These are phyloP conservation scores for Venturia carpophila DNA, from an alignment of 2,329 filamentous ascomycete genomes.

Conservation along the genomic window DNA sequence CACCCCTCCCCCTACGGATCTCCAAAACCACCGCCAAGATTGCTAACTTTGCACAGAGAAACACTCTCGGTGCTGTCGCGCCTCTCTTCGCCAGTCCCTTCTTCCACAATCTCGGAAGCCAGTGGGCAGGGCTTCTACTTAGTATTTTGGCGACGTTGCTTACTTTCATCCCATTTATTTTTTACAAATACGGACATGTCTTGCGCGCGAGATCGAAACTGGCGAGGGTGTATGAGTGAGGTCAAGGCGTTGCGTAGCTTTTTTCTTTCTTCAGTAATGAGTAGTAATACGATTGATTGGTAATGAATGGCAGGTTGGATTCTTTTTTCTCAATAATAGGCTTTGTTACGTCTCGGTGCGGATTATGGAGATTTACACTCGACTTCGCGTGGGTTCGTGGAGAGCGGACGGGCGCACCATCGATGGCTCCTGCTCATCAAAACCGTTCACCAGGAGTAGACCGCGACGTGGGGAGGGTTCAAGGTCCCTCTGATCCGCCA, in stretches of 20 bases:
- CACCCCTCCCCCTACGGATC: not conserved
- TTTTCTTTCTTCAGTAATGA: not conserved
- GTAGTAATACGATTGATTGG: not conserved
- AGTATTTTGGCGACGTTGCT: conserved; percentile 39
- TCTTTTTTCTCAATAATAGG: not conserved
- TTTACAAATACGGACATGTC: conserved; percentile 36
- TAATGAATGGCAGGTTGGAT: not conserved
- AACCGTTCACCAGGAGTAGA: not conserved
- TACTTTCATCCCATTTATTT: conserved; percentile 38
- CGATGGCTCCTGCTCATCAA: not conserved
- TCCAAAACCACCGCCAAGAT: not conserved
- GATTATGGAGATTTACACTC: not conserved
- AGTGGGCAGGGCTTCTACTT: conserved; percentile 45
- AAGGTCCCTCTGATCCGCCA: too few relatives aligned
- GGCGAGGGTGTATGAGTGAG: conserved; percentile 27
- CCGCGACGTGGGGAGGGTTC: too few relatives aligned
- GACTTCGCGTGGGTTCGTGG: too few relatives aligned
- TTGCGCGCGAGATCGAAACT: conserved; percentile 35
- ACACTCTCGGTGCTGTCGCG: conserved; percentile 46
- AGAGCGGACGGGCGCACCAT: too few relatives aligned
- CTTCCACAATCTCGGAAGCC: conserved; percentile 47
- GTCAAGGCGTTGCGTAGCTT: not conserved
- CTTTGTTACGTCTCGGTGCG: not conserved
- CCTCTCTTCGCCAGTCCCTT: conserved; percentile 46
- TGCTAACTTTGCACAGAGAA: conserved; percentile 46